Conservation (phyloP, 192 early-diverging fungal species). For the Podila verticillata region DNA sequence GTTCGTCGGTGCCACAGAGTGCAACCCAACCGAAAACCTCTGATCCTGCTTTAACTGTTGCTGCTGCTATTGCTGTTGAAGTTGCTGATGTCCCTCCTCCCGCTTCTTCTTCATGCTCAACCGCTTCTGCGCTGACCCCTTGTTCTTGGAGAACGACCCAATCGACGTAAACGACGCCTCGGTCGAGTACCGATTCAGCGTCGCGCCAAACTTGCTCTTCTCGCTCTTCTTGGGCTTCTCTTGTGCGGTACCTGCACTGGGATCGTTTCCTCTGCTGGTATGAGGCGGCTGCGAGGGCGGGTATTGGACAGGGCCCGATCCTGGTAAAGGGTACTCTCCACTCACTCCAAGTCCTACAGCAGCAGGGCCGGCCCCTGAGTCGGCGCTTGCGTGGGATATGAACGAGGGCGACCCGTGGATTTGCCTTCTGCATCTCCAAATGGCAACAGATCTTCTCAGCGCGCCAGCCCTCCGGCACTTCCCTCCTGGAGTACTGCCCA, state of each 20-base stretch:
- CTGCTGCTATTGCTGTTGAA: constrained; percentile 14
- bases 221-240: constrained; percentile 15
- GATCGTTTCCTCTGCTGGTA: not conserved
- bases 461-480: no score
- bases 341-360: not conserved
- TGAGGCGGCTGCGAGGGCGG: not conserved
- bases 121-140: constrained; percentile 1
- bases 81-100: constrained; percentile 3
- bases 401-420: constrained; percentile 22
- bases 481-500: no score
- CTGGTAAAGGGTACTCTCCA: not conserved
- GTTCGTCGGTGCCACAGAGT: constrained; percentile 11
- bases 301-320: not conserved
- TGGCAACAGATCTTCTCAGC: no score
- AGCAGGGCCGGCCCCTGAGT: not conserved
- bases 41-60: constrained; percentile 7
- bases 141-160: constrained; percentile 31
- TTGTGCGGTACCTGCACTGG: not conserved
- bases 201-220: not conserved
- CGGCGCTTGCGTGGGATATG: not conserved
- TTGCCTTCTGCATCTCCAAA: no score
- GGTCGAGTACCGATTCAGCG: constrained; percentile 24
- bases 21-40: constrained; percentile 21
- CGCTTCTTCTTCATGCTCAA: constrained; percentile 38
- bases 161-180: constrained; percentile 34